Base-by-base conservation (phyloP, 1,139 yeast species). In the Candida glucosophila region DNA sequence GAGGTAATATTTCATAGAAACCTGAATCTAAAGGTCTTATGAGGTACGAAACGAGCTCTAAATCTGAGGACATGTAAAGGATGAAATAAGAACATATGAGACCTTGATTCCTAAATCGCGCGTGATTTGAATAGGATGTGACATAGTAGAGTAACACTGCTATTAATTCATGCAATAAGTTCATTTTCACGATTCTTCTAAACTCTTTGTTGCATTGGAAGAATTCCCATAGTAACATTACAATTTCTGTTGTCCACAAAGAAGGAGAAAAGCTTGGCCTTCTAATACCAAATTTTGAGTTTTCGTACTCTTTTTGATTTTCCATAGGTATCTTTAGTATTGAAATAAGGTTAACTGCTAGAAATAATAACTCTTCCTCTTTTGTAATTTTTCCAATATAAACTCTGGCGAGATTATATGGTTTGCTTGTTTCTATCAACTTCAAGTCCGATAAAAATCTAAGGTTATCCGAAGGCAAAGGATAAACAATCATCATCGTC, bases 221-320 rank as follows among this genome's bases (percentile, higher is more conserved):
- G 26, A 85, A 51, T 42, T 82, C 95, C 83, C 94, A 82, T 12
- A 80, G 43, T 6, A 88, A 46, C 50, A 80, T 65, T 4, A 73
- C 47, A 13, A 71, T 46, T 40, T 81, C 90, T 3, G 55, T 47
- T 3, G 72, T 48, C 73, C 80, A 67, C 2, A 63, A 39, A 0
- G 76, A 62, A 1, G 77, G 59, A 7, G 49, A 52, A n/a, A n/a
- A n/a, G 3, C 53, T 27, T 15, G 25, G 27, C 18, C 29, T 32
- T 4, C 41, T 27, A 5, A 43, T 30, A 20, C 33, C 28, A 24
- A 47, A 44, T 22, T 38, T 37, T 6, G 42, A 31, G 12, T 30
- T 31, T 20, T 42, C 49, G 13, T 31, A 25, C 14, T 46, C 39
- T 17, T 38, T 37, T 17, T 40, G 32, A 10, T 30, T 30, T 12